Conservation (phyloP, 2,329 filamentous ascomycete genomes). For the Dothideomycetidae sp. region DNA sequence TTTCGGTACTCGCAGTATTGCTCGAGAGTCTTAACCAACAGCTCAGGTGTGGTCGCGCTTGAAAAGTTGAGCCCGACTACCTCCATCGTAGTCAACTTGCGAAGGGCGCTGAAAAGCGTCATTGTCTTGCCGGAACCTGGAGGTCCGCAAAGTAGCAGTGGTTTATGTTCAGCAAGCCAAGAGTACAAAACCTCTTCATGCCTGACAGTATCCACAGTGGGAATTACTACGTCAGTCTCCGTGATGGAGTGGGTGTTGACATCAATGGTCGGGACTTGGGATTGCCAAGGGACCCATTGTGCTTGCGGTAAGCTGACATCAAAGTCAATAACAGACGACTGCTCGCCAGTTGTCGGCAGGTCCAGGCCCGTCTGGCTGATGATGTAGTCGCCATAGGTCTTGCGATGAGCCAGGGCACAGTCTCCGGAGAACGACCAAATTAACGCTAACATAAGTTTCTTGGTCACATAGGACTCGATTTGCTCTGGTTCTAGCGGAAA, state of each 20-base stretch:
- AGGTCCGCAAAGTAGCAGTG: conserved; percentile 86
- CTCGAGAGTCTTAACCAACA: conserved; percentile 97
- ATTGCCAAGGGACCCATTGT: conserved; percentile 89
- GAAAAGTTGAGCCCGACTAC: conserved; percentile 99
- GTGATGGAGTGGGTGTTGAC: conserved; percentile 97
- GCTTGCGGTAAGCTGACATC: conserved; percentile 76
- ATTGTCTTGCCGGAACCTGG: conserved; percentile 99
- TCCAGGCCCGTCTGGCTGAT: conserved; percentile 74
- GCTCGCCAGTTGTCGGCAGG: conserved; percentile 60
- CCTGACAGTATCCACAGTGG: conserved; percentile 88
- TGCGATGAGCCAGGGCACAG: conserved; percentile 76
- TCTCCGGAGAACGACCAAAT: conserved; percentile 96
- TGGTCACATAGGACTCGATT: conserved; percentile 75
- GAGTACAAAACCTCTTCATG: conserved; percentile 99
- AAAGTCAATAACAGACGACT: conserved; percentile 83
- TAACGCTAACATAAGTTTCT: conserved; percentile 82
- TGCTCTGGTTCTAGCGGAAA: conserved; percentile 86
- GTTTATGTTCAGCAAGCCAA: conserved; percentile 97
- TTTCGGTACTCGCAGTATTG: conserved; percentile 99
- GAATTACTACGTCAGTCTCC: conserved; percentile 96
- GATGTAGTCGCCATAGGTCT: conserved; percentile 74
- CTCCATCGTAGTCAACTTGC: conserved; percentile 97
- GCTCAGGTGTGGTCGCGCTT: conserved; percentile 91
- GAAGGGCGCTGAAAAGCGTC: conserved; percentile 94
- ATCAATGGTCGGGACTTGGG: conserved; percentile 83